phyloP scores from a whole-genome alignment of 2,329 filamentous ascomycete species.

The Aspergillus proliferans region DNA sequence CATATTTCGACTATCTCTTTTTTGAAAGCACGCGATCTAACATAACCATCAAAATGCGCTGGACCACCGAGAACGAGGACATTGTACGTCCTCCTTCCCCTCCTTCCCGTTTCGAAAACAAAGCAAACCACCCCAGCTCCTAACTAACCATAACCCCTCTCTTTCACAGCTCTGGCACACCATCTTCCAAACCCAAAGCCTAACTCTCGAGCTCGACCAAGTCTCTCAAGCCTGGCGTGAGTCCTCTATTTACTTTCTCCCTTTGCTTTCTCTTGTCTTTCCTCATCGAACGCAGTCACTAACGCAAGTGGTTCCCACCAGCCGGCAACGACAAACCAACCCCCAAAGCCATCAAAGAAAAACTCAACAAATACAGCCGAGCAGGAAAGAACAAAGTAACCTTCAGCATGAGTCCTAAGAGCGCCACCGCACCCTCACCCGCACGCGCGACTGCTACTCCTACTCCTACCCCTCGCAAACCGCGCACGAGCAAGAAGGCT shows the following conservation, averaged over 20 bases:
- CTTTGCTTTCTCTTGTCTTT: not conserved
- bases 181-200: slow-evolving; percentile 9
- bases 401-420: not conserved
- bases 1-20: not conserved
- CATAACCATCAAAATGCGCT: not conserved
- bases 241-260: not conserved
- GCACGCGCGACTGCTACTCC: not conserved
- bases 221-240: slow-evolving; percentile 4
- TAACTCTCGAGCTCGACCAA: slow-evolving; percentile 7
- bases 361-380: slow-evolving; percentile 7
- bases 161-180: slow-evolving; percentile 10
- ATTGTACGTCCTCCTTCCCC: not conserved
- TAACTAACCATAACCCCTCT: not conserved
- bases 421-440: not conserved
- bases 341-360: slow-evolving; percentile 9
- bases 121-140: not conserved
- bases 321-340: slow-evolving; percentile 9
- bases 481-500: not conserved
- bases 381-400: not conserved
- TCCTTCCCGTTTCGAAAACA: not conserved
- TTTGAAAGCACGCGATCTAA: not conserved
- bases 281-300: not conserved
- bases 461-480: not conserved
- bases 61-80: not conserved
- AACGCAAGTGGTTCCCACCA: not conserved